Percentiles rank a stretch among this genome's conserved stretches.
These are phyloP conservation scores for Cryptococcus sp. DNA, from an alignment of 1,284 basidiomycete species.

Conservation along the genomic window DNA sequence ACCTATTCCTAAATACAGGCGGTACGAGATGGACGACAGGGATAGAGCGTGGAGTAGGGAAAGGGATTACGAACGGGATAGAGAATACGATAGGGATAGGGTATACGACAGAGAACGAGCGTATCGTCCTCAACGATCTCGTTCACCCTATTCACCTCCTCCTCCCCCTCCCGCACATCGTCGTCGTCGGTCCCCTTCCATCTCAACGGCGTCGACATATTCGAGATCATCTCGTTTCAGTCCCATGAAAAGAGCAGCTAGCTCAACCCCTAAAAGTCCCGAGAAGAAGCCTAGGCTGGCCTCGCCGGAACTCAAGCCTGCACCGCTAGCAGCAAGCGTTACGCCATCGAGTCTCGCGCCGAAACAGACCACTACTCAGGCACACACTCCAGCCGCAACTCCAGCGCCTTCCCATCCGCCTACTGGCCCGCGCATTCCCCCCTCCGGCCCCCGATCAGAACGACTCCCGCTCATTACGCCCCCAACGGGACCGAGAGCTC, in stretches of 20 bases:
- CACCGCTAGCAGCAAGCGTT: too few relatives aligned
- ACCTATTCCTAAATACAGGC: not conserved
- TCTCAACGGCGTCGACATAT: slow-evolving; percentile 14
- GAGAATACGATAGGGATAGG: slow-evolving; percentile 11
- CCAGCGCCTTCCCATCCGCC: slow-evolving; percentile 4
- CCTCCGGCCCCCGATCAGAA: slow-evolving; percentile 31
- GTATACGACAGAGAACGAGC: not conserved
- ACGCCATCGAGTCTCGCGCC: too few relatives aligned
- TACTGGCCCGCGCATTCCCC: slow-evolving; percentile 13
- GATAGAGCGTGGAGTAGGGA: slow-evolving; percentile 21
- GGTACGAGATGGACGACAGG: slow-evolving; percentile 12
- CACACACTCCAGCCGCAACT: slow-evolving; percentile 2
- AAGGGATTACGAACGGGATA: slow-evolving; percentile 10
- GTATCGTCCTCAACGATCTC: slow-evolving; percentile 9
- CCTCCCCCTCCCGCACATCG: not conserved
- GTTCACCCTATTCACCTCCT: slow-evolving; percentile 20
- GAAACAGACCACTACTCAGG: not conserved
- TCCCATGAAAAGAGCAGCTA: slow-evolving; percentile 7
- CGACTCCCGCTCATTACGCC: slow-evolving; percentile 29
- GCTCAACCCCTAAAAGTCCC: slow-evolving; percentile 1
- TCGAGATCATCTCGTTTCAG: slow-evolving; percentile 20
- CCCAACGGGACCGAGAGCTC: slow-evolving; percentile 30
- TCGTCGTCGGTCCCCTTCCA: slow-evolving; percentile 12
- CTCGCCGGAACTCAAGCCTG: not conserved
- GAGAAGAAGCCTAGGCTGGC: not conserved